Evolutionary conservation across 1,139 yeast genomes (phyloP).

Genomic region (Nakaseomyces bracarensis): DNA sequence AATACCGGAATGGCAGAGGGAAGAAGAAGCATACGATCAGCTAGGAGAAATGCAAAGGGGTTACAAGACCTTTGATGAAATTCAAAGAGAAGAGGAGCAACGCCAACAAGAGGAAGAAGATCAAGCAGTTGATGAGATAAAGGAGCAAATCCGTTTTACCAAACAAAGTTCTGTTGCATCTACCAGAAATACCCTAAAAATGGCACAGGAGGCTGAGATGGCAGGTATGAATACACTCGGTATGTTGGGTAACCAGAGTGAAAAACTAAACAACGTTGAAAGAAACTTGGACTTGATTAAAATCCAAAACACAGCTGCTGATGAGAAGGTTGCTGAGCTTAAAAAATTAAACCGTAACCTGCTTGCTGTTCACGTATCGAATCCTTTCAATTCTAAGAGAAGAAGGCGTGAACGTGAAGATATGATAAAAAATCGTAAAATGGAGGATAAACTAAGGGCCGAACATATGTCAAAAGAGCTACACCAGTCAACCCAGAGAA

Average conservation of each 20-base stretch:
- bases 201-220: slow-evolving; percentile 89
- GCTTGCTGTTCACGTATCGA: slow-evolving; percentile 69
- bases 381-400: slow-evolving; percentile 82
- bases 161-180: slow-evolving; percentile 83
- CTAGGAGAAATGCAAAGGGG: slow-evolving; percentile 18
- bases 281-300: slow-evolving; percentile 67
- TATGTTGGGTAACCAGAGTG: slow-evolving; percentile 87
- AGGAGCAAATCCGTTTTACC: slow-evolving; percentile 73
- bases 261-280: slow-evolving; percentile 71
- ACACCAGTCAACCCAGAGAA: slow-evolving; percentile 42
- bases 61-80: slow-evolving; percentile 30
- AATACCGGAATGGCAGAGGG: slow-evolving; percentile 10
- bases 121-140: slow-evolving; percentile 83
- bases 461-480: slow-evolving; percentile 40
- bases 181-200: slow-evolving; percentile 75
- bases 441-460: slow-evolving; percentile 44
- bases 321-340: slow-evolving; percentile 74
- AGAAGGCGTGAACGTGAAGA: slow-evolving; percentile 71
- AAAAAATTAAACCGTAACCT: slow-evolving; percentile 73
- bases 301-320: slow-evolving; percentile 76
- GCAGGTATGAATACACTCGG: slow-evolving; percentile 87
- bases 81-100: slow-evolving; percentile 38
- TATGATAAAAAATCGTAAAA: slow-evolving; percentile 54
- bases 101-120: slow-evolving; percentile 56
- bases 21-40: slow-evolving; percentile 21